phyloP scores from a whole-genome alignment of 805 yeast genomes.

The Kluyveromyces wickerhamii region DNA sequence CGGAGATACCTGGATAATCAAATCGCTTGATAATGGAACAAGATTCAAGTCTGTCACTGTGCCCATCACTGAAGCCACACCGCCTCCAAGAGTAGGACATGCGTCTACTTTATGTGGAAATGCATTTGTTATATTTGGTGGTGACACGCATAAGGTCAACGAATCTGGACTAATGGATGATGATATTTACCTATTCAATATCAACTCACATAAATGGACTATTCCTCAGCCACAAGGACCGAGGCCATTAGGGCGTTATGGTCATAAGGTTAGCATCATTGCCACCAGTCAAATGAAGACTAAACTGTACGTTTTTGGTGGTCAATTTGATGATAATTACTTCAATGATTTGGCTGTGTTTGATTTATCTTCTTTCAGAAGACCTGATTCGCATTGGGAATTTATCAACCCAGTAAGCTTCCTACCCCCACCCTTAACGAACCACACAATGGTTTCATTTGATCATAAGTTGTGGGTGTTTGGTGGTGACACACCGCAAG shows the following conservation, averaged over 20 bases:
- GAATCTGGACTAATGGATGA: slow-evolving; percentile 80
- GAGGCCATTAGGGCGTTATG: slow-evolving; percentile 89
- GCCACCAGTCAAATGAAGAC: slow-evolving; percentile 50
- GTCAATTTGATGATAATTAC: slow-evolving; percentile 77
- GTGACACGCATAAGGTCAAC: slow-evolving; percentile 81
- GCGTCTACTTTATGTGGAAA: slow-evolving; percentile 87
- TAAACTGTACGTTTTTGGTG: slow-evolving; percentile 80
- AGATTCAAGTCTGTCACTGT: slow-evolving; percentile 39
- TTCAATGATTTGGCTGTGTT: slow-evolving; percentile 81
- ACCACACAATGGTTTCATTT: slow-evolving; percentile 81
- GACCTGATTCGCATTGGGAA: slow-evolving; percentile 81
- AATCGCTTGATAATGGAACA: slow-evolving; percentile 34
- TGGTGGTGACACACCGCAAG: slow-evolving; percentile 83
- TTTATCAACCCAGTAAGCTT: slow-evolving; percentile 46
- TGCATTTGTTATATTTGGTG: slow-evolving; percentile 92
- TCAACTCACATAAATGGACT: slow-evolving; percentile 71
- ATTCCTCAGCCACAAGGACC: slow-evolving; percentile 64
- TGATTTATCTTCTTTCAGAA: slow-evolving; percentile 79
- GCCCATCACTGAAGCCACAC: slow-evolving; percentile 69
- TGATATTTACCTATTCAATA: slow-evolving; percentile 78
- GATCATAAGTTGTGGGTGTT: slow-evolving; percentile 74
- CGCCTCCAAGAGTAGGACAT: slow-evolving; percentile 96
- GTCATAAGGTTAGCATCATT: slow-evolving; percentile 81
- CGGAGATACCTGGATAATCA: slow-evolving; percentile 91
- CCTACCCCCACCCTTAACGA: slow-evolving; percentile 69